Base-by-base conservation (phyloP, 2,329 filamentous ascomycete genomes). In the Aspergillus udagawae region DNA sequence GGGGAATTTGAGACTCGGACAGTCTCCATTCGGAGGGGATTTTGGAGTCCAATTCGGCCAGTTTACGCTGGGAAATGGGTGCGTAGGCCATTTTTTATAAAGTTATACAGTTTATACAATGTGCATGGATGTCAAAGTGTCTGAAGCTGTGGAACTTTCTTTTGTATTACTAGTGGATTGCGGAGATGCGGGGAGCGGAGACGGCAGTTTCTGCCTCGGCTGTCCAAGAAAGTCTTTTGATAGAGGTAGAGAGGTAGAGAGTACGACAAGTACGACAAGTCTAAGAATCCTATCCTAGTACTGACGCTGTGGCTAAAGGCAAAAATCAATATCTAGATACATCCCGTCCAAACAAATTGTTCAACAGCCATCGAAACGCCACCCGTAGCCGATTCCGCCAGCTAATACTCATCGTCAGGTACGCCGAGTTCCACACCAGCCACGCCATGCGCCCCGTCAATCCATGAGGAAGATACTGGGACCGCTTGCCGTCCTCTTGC, bases 391-490 rank as follows among this genome's bases (percentile, higher is more conserved):
- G 73, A 55, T 79, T 79, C 54, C 75, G 69, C 77, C 77, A 79
- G 55, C 77, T 79, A 52, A 79, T 73, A 42, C 72, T 77, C 77
- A 79, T 79, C 4, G 70, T 75, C 51, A 78, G 64, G 58, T 79
- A 79, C 20, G 76, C 76, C 35, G 71, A 73, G 53, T 75, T 75
- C 77, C 77, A 79, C 8, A 78, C 66, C n/a, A 76, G 51, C 62
- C 70, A 75, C 7, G 77, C 77, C 56, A 69, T 70, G 51, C 73
- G 69, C 0, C 75, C 76, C 25, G 70, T 76, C 32, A 78, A 58
- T 7, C 73, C 70, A 27, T 69, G 66, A 3, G 74, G 73, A 2
- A 76, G 62, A 53, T 70, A 70, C 14, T 65, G 68, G 35, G 64
- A 4, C 47, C 58, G 25, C 25, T 57, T 48, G 48, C 59, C 58